Percentiles rank a stretch among this genome's conserved stretches.
phyloP scores from a whole-genome alignment of 2,329 filamentous ascomycete genomes.

The Thelonectria discophora region DNA sequence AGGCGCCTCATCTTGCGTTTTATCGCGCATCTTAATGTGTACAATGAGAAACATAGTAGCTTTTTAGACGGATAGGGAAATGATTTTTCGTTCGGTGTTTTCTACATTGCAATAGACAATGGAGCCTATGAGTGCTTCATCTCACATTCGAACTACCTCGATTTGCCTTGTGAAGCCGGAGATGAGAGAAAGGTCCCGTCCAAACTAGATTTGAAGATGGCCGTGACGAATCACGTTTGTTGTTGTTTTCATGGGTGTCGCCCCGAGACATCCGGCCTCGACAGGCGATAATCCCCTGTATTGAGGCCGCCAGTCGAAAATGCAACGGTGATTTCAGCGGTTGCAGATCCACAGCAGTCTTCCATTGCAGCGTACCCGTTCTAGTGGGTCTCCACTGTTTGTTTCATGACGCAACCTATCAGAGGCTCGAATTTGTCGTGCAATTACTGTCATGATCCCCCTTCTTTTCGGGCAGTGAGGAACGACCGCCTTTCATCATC shows the following conservation, averaged over 20 bases:
- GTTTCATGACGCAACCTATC: neutral
- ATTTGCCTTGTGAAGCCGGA: no score
- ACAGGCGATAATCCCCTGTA: neutral
- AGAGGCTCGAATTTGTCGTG: slow-evolving; percentile 7
- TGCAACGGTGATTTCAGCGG: neutral
- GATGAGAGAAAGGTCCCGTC: no score
- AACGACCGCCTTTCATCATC: slow-evolving; percentile 1
- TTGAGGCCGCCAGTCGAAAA: neutral
- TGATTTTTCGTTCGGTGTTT: slow-evolving; percentile 27
- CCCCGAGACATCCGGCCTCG: neutral
- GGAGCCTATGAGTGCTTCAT: no score
- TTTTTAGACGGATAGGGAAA: slow-evolving; percentile 38
- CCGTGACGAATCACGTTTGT: no score
- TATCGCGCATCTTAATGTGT: slow-evolving; percentile 41
- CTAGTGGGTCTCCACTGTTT: no score
- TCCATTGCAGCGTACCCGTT: no score
- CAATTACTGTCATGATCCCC: slow-evolving; percentile 14
- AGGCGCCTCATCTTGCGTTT: slow-evolving; percentile 21
- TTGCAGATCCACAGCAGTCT: neutral
- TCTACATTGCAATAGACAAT: neutral
- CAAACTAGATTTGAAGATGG: no score
- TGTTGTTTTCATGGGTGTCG: no score
- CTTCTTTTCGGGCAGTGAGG: slow-evolving; percentile 9
- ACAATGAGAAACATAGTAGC: slow-evolving; percentile 42
- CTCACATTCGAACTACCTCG: no score